These are phyloP conservation scores for Yamadazyma ubonensis DNA, from an alignment of 805 yeast species.

Conservation along the genomic window DNA sequence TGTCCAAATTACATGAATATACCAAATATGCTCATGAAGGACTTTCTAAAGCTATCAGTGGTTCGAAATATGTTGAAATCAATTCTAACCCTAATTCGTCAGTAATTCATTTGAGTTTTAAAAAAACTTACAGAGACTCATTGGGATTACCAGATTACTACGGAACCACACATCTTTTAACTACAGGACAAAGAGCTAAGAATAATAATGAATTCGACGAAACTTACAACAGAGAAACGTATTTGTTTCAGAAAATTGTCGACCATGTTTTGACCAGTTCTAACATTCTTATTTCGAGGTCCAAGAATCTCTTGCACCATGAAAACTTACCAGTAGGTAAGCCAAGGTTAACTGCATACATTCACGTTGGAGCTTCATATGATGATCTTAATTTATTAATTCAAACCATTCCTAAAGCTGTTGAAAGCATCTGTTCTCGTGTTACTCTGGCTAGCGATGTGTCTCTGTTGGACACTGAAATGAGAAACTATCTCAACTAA, in stretches of 20 bases:
- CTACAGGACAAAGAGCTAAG: slow-evolving; percentile 46
- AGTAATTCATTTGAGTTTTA: slow-evolving; percentile 62
- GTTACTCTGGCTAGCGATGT: slow-evolving; percentile 27
- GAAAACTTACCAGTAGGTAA: slow-evolving; percentile 61
- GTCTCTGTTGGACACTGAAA: slow-evolving; percentile 25
- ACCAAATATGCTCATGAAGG: slow-evolving; percentile 36
- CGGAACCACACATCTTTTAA: slow-evolving; percentile 46
- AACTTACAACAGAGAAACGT: slow-evolving; percentile 52
- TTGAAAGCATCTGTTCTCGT: slow-evolving; percentile 22
- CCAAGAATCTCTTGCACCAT: slow-evolving; percentile 63
- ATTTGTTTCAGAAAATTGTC: slow-evolving; percentile 64
- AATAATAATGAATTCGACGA: slow-evolving; percentile 42
- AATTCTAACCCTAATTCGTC: slow-evolving; percentile 64
- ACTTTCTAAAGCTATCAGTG: slow-evolving; percentile 39
- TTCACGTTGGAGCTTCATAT: slow-evolving; percentile 27
- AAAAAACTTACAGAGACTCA: slow-evolving; percentile 41
- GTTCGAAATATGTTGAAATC: slow-evolving; percentile 45
- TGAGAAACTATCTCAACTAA: slow-evolving; percentile 18
- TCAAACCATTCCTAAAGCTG: slow-evolving; percentile 21
- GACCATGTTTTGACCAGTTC: slow-evolving; percentile 52
- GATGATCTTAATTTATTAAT: slow-evolving; percentile 28
- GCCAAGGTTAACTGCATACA: slow-evolving; percentile 37
- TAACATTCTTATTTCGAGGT: slow-evolving; percentile 61
- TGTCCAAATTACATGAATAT: slow-evolving; percentile 40
- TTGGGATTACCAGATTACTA: slow-evolving; percentile 50